phyloP scores from a whole-genome alignment of 768 basidiomycete species.

The Clathrus columnatus region DNA sequence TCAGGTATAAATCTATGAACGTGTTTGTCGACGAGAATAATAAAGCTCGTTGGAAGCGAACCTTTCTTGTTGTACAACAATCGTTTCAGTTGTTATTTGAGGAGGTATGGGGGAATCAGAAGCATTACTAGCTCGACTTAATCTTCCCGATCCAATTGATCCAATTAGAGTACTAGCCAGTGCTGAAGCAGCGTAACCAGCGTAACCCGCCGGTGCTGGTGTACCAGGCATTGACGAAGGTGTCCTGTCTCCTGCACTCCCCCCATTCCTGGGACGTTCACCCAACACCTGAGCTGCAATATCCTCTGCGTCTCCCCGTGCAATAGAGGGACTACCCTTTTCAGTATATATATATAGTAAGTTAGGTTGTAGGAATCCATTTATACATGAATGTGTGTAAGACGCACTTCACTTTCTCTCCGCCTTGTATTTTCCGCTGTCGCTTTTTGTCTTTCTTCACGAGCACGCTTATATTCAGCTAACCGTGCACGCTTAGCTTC shows the following conservation, averaged over 20 bases:
- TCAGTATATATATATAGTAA: too few relatives aligned
- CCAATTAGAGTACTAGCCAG: slow-evolving; percentile 27
- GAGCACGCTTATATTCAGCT: slow-evolving; percentile 70
- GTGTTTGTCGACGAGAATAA: slow-evolving; percentile 30
- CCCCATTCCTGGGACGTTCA: slow-evolving; percentile 25
- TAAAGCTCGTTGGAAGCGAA: not conserved
- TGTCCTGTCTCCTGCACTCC: slow-evolving; percentile 45
- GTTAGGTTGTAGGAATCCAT: not conserved
- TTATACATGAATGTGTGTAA: slow-evolving; percentile 4
- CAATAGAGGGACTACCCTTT: slow-evolving; percentile 32
- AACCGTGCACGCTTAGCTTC: slow-evolving; percentile 86
- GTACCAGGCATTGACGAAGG: slow-evolving; percentile 69
- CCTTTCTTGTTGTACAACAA: slow-evolving; percentile 4
- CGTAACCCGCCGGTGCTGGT: slow-evolving; percentile 36
- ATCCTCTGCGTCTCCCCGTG: slow-evolving; percentile 57
- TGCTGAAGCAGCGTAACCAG: too few relatives aligned
- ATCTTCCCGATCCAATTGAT: slow-evolving; percentile 16
- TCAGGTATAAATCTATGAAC: slow-evolving; percentile 62
- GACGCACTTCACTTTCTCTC: slow-evolving; percentile 15
- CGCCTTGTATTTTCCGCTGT: slow-evolving; percentile 13
- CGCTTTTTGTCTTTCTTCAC: slow-evolving; percentile 40
- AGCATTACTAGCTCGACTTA: slow-evolving; percentile 16
- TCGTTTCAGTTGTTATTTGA: slow-evolving; percentile 2
- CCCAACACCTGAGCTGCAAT: slow-evolving; percentile 55
- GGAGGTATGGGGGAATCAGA: slow-evolving; percentile 3